These are phyloP conservation scores for Rutidosis leptorrhynchoides DNA, from an alignment of 129 eudicot genomes.

Conservation along the genomic window DNA sequence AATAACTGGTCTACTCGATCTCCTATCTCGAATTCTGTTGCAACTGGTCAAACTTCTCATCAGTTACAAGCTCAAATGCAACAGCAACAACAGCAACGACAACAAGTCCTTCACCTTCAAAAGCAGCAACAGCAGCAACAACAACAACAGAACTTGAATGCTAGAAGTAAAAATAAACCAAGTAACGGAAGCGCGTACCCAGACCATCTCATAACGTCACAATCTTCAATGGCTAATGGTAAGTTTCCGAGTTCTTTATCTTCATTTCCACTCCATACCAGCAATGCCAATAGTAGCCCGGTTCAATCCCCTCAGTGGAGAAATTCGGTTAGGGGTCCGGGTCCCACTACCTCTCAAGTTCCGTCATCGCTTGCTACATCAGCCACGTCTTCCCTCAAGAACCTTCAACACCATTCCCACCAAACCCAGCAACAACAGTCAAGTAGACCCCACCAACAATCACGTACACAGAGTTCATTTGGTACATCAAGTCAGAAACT, in stretches of 20 bases:
- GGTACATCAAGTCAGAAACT: constrained; percentile 55
- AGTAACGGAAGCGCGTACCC: constrained; percentile 54
- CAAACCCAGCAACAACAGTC: constrained; percentile 50
- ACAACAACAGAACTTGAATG: constrained; percentile 42
- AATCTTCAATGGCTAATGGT: constrained; percentile 44
- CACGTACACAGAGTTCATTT: constrained; percentile 74
- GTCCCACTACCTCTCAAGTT: constrained; percentile 54
- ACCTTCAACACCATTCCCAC: constrained; percentile 41
- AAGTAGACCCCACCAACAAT: constrained; percentile 56
- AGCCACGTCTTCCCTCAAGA: constrained; percentile 48
- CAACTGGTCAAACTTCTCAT: constrained; percentile 42
- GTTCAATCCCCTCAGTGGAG: constrained; percentile 89
- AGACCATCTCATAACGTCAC: constrained; percentile 51
- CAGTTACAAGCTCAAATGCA: constrained; percentile 48
- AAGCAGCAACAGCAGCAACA: constrained; percentile 56
- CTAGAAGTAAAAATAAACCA: constrained; percentile 52
- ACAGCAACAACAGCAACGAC: constrained; percentile 43
- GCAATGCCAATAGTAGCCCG: constrained; percentile 40
- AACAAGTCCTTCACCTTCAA: constrained; percentile 50
- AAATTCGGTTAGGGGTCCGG: constrained; percentile 53
- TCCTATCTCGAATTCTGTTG: constrained; percentile 38
- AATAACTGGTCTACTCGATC: constrained; percentile 48
- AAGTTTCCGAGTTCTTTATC: constrained; percentile 59
- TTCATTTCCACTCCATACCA: constrained; percentile 56
- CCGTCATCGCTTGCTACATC: constrained; percentile 44